phyloP scores from a whole-genome alignment of 2,329 filamentous ascomycete genomes.

The Leptographium flavum region DNA sequence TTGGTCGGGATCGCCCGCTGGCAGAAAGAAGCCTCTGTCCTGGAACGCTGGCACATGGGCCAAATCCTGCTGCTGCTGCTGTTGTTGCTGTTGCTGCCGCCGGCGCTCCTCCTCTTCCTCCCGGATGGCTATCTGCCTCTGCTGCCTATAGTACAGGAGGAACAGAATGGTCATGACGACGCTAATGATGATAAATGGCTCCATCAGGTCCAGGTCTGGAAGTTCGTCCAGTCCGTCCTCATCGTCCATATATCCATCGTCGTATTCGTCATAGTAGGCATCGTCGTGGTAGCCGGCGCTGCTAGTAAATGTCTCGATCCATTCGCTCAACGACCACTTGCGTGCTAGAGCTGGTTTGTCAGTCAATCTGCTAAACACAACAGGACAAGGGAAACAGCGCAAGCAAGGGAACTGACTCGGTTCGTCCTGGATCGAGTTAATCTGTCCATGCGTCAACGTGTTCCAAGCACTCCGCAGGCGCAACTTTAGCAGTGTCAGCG shows the following conservation, averaged over 20 bases:
- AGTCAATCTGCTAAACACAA: neutral
- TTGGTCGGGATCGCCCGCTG: conserved; percentile 52
- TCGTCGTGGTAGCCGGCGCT: conserved; percentile 48
- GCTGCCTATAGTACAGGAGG: conserved; percentile 69
- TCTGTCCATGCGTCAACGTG: conserved; percentile 71
- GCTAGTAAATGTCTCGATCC: conserved; percentile 71
- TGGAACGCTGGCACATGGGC: neutral
- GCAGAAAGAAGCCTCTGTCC: conserved; percentile 26
- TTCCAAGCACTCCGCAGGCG: conserved; percentile 87
- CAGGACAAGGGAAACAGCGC: too few species aligned
- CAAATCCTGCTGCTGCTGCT: conserved; percentile 8
- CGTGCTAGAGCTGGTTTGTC: conserved; percentile 44
- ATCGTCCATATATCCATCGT: conserved; percentile 27
- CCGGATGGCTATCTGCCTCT: conserved; percentile 44
- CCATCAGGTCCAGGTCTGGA: conserved; percentile 54
- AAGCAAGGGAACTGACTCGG: conserved; percentile 44
- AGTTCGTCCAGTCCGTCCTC: conserved; percentile 54
- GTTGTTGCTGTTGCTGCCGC: conserved; percentile 14
- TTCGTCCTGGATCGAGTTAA: conserved; percentile 87
- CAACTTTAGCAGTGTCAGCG: conserved; percentile 74
- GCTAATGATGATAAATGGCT: conserved; percentile 71
- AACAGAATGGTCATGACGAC: conserved; percentile 61
- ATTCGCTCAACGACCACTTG: conserved; percentile 68
- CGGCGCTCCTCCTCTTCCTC: conserved; percentile 24
- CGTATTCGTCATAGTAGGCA: conserved; percentile 39